Evolutionary conservation across 306 rosid genomes (phyloP), one percentile per base, ranked within the genome.

Genomic region (Nissolia schottii): DNA sequence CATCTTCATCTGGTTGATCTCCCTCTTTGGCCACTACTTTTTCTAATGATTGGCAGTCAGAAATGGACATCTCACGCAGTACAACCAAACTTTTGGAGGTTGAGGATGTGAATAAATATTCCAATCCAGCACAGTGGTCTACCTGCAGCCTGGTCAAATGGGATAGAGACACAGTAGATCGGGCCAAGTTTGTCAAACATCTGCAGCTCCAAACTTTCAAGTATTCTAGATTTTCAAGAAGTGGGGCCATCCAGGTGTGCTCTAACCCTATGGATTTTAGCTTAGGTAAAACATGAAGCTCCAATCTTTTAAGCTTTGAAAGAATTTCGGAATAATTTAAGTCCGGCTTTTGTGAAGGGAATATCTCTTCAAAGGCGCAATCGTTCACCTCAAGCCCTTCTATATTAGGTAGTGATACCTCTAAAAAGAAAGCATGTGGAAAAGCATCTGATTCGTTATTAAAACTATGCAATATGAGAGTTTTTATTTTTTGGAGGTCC

Each of bases 31-130:
- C 23, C 43, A 73, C 14, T 62, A 62, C 16, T 15, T 6, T 7
- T 14, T 11, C 0, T 9, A 73, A 10, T 22, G 56, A 55, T 57
- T 48, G 0, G 38, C 83, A 72, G 2, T 48, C 1, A 0, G 1
- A 3, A 4, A 79, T 35, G 0, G 3, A 0, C 25, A 70, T 35
- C 25, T 14, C 7, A 1, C 4, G 5, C 51, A 23, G 24, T 24
- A 4, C 63, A 34, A 12, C 43, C 55, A n/a, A 23, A 14, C 69
- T 16, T 64, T 43, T 64, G 6, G 74, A 68, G 0, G 55, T 45
- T n/a, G 51, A 22, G 25, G 53, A 15, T 13, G 80, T 62, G 43
- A 75, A 46, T n/a, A 80, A 53, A 37, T 69, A 13, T 13, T 34
- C 0, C 67, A 80, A n/a, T 16, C 45, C 28, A n/a, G 18, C 11